Evolutionary conservation across 2,329 filamentous ascomycete species (phyloP).

Genomic region (Arthrobotrys sinensis): DNA sequence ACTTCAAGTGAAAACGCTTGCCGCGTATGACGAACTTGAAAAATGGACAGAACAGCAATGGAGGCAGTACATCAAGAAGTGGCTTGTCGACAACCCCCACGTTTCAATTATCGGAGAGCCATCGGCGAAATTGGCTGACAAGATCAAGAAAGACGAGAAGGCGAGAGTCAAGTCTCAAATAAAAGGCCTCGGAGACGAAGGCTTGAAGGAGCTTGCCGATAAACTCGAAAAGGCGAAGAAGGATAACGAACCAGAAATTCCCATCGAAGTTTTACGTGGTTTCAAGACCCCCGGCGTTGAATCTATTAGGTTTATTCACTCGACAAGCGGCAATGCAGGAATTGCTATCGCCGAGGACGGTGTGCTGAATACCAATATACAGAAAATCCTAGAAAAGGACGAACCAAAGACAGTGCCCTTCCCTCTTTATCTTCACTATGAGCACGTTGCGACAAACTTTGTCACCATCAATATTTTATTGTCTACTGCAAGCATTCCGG

Average conservation of each 20-base stretch:
- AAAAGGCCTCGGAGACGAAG: constrained; percentile 83
- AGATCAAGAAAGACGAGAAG: constrained; percentile 84
- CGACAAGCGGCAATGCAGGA: constrained; percentile 57
- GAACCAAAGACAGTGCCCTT: constrained; percentile 71
- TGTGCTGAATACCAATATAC: constrained; percentile 74
- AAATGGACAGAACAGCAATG: constrained; percentile 87
- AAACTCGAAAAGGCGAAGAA: constrained; percentile 86
- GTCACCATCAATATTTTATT: constrained; percentile 86
- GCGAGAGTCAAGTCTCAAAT: constrained; percentile 84
- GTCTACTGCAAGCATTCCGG: constrained; percentile 81
- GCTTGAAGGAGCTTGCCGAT: constrained; percentile 80
- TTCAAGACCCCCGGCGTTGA: constrained; percentile 88
- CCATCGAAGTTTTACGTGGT: constrained; percentile 81
- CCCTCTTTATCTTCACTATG: constrained; percentile 94
- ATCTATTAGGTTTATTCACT: constrained; percentile 92
- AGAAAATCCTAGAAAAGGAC: constrained; percentile 81
- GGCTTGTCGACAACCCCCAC: constrained; percentile 72
- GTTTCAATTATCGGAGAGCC: constrained; percentile 90
- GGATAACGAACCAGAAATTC: constrained; percentile 90
- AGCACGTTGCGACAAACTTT: constrained; percentile 93
- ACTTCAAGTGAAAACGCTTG: constrained; percentile 66
- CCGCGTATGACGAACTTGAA: constrained; percentile 75
- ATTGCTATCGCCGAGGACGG: constrained; percentile 28
- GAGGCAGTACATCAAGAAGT: constrained; percentile 81
- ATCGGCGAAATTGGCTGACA: constrained; percentile 82